Conservation (phyloP, 2,329 filamentous ascomycete species). For the Coleophoma cylindrospora region DNA sequence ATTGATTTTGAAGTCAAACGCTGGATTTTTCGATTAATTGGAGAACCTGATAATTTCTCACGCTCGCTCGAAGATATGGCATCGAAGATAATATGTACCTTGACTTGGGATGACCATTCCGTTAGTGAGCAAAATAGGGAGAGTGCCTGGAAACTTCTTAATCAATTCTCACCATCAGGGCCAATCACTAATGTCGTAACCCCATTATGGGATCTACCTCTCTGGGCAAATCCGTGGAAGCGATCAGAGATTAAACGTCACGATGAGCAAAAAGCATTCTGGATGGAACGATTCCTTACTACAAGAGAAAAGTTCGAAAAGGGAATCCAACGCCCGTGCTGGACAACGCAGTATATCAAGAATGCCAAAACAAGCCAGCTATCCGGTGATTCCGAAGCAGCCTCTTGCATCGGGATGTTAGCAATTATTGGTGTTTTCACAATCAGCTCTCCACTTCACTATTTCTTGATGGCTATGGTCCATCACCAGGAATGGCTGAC, state of each 20-base stretch:
- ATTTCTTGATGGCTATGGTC: too few relatives aligned
- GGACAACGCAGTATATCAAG: constrained; percentile 33
- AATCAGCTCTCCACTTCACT: too few relatives aligned
- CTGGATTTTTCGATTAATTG: constrained; percentile 42
- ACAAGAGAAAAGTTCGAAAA: constrained; percentile 32
- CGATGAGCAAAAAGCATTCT: constrained; percentile 41
- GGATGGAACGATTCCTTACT: constrained; percentile 29
- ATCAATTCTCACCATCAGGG: constrained; percentile 52
- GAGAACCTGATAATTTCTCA: constrained; percentile 44
- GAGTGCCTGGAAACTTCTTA: constrained; percentile 50
- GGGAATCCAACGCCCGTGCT: constrained; percentile 31
- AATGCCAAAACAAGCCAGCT: constrained; percentile 13
- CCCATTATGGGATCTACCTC: constrained; percentile 36
- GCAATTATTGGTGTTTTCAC: too few relatives aligned
- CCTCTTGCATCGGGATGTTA: too few relatives aligned
- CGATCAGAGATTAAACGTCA: constrained; percentile 34
- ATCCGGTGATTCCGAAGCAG: constrained; percentile 1
- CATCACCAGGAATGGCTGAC: constrained; percentile 11
- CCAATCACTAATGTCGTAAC: constrained; percentile 53
- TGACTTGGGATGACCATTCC: constrained; percentile 47
- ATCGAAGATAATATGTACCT: constrained; percentile 49
- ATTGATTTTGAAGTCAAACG: constrained; percentile 50
- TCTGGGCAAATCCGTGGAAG: constrained; percentile 33
- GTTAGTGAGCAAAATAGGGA: constrained; percentile 42
- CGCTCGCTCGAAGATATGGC: constrained; percentile 50